Evolutionary conservation across 2,329 filamentous ascomycete genomes (phyloP).

Genomic region (Curvularia sp.): DNA sequence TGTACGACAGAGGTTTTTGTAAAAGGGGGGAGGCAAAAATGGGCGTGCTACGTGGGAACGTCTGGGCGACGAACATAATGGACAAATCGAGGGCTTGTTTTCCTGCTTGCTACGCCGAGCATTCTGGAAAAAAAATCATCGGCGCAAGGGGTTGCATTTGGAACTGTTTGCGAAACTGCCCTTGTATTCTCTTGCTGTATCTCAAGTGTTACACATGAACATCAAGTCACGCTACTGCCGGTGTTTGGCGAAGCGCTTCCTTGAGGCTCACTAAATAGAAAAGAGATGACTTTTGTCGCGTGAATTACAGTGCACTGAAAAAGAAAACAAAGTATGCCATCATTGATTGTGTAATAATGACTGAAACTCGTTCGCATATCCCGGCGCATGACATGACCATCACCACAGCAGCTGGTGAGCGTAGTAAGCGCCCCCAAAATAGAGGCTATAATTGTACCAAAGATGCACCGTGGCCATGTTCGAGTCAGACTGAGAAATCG

Average conservation of each 20-base stretch:
- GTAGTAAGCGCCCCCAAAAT: background rate
- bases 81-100: conserved; percentile 12
- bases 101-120: conserved; percentile 11
- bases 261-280: conserved; percentile 12
- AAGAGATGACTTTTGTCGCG: background rate
- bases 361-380: background rate
- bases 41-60: conserved; percentile 9
- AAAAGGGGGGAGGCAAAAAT: conserved; percentile 2
- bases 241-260: background rate
- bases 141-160: conserved; percentile 23
- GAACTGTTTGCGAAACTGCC: conserved; percentile 9
- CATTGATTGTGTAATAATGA: background rate
- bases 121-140: conserved; percentile 26
- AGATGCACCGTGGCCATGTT: background rate
- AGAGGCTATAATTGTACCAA: background rate
- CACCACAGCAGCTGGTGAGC: background rate
- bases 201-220: conserved; percentile 13
- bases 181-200: conserved; percentile 22
- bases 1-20: conserved; percentile 5
- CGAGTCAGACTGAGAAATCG: conserved; percentile 6
- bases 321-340: background rate
- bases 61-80: conserved; percentile 4
- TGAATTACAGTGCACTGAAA: background rate
- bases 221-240: conserved; percentile 1
- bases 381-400: background rate